Evolutionary conservation across 1,139 yeast species (phyloP).

Genomic region (Taiozyma sp.): DNA sequence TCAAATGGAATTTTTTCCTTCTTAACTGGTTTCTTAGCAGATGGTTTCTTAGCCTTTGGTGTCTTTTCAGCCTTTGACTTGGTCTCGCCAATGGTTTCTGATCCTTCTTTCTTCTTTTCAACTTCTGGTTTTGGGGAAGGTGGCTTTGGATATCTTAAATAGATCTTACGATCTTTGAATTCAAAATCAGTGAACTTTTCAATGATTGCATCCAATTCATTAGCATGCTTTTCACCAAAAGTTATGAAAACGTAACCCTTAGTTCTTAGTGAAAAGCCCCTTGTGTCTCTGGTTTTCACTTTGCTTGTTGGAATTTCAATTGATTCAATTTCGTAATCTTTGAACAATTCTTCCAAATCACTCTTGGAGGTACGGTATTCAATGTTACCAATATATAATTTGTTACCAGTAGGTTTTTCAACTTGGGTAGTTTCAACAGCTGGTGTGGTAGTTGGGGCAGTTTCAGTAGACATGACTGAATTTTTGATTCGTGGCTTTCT

Average conservation of each 20-base stretch:
- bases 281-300: constrained; percentile 7
- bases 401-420: constrained; percentile 7
- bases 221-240: constrained; percentile 11
- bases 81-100: neutral
- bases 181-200: constrained; percentile 19
- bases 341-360: constrained; percentile 20
- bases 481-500: neutral
- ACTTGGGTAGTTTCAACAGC: neutral
- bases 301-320: constrained; percentile 17
- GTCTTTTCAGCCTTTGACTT: neutral
- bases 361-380: constrained; percentile 18
- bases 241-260: constrained; percentile 23
- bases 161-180: constrained; percentile 22
- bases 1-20: constrained; percentile 31
- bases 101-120: constrained; percentile 4
- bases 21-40: constrained; percentile 12
- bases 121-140: neutral
- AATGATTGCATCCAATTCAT: constrained; percentile 18
- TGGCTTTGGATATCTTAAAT: constrained; percentile 14
- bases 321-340: constrained; percentile 15
- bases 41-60: neutral
- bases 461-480: neutral
- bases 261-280: constrained; percentile 8
- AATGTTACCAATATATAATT: constrained; percentile 22
- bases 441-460: neutral